Evolutionary conservation across 352 stramenopile species (phyloP), one percentile per base, ranked within the genome.

Genomic region (Pythium grandisporangium): DNA sequence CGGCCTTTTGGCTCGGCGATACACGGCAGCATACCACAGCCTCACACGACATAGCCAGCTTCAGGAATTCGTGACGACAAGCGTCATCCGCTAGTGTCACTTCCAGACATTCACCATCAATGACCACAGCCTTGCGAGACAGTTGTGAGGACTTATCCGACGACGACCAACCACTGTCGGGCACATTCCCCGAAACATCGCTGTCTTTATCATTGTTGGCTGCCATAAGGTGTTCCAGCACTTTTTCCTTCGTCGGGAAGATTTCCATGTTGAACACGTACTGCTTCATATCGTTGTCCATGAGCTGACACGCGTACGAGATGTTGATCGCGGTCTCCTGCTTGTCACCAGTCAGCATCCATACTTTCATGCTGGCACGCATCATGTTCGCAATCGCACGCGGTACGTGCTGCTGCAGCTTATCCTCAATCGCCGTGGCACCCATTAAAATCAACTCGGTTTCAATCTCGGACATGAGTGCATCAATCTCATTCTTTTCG

Each of bases 291-390:
- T 87, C 70, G 43, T 85, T 87, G 52, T 83, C 63, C 50, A 96
- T 74, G 10, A 97, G 61, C 37, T 89, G 73, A 39, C 80, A 95
- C 5, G 84, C 80, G 44, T 93, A 95, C 24, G 72, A 86, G 51
- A 97, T 97, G 58, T 97, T 97, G 50, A 97, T 96, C 16, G 91
- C 91, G 3, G 91, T 97, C 53, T 97, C 90, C 30, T 91, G 56
- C 55, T 97, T 97, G 62, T 97, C 91, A 24, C 89, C 89, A 8
- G 91, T 97, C 14, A 97, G 76, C 60, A 97, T 93, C 84, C 88
- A 97, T 17, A 97, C 63, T 32, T 93, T 87, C 52, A 97, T 95
- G 19, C 84, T 82, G 0, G 82, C 88, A 11, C 57, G 60, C 51
- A 85, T 84, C 2, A 97, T 54, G 40, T 84, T 83, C 0, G 76